Evolutionary conservation across 2,329 filamentous ascomycete genomes (phyloP), one percentile per base, ranked within the genome.

Genomic region (Sporothrix protearum): DNA sequence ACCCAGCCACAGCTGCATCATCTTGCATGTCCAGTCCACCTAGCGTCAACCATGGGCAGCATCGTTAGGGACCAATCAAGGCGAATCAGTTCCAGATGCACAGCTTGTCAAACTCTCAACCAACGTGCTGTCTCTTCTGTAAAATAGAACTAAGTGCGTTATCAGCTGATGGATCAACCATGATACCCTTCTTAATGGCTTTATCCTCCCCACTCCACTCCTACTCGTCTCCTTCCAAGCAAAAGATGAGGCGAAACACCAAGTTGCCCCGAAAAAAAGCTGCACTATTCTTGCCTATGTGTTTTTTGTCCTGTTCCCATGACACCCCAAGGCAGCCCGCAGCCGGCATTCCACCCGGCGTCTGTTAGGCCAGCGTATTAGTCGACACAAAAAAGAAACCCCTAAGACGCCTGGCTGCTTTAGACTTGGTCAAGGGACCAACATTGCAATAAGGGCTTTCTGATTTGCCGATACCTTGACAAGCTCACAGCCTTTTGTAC

Each of bases 381-480:
- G 36, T 64, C 39, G 59, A 64, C 59, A 12, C 6, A 64, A 42
- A 42, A 28, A 45, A 42, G 36, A 42, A 30, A 63, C 19, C 22
- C 59, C 22, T 42, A n/a, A 8, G 59, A 10, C 53, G 25, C 19
- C 22, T 53, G 10, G 9, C n/a, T 57, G 14, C 16, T 5, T 28
- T 57, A 57, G 53, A 57, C 53, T n/a, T 30, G 53, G 9, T 28
- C 19, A 57, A 19, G 7, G 9, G 36, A 16, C 9, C n/a, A 64
- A 25, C 42, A 42, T 25, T 22, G 51, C 36, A 69, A 69, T 69
- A 45, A 33, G 49, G n/a, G 10, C 49, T 47, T 22, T 25, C 51
- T 51, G 51, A 69, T 69, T 69, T 69, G 64, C 64, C 47, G 47
- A 68, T 28, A 30, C 42, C 25, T 45, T 64, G 36, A 64, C 36